Conservation (phyloP, 768 basidiomycete species). For the Phylloporus sp. region DNA sequence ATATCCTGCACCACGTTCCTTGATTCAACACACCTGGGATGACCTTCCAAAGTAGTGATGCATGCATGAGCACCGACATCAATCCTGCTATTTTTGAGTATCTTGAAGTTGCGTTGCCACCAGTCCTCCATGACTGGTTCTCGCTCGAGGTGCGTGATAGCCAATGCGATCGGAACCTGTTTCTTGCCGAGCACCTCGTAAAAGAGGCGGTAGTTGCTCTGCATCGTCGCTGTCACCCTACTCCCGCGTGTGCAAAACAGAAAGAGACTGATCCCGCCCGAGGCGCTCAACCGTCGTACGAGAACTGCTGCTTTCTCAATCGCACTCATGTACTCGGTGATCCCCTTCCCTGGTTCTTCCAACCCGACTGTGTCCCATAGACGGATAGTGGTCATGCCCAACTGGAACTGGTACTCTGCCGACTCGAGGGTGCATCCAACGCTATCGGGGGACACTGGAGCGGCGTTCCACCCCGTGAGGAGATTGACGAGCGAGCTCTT, state of each 20-base stretch:
- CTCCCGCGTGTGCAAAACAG: slow-evolving; percentile 33
- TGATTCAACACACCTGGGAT: slow-evolving; percentile 19
- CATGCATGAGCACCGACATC: slow-evolving; percentile 25
- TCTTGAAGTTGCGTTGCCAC: slow-evolving; percentile 27
- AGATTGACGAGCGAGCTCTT: slow-evolving; percentile 38
- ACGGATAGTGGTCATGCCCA: slow-evolving; percentile 18
- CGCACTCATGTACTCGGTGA: slow-evolving; percentile 22
- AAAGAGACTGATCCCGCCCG: slow-evolving; percentile 29
- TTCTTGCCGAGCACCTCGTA: slow-evolving; percentile 37
- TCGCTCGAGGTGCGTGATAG: slow-evolving; percentile 37
- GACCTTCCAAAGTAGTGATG: slow-evolving; percentile 23
- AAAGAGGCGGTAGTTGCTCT: slow-evolving; percentile 35
- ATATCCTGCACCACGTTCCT: slow-evolving; percentile 18
- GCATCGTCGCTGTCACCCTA: slow-evolving; percentile 25
- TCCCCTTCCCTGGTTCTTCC: slow-evolving; percentile 19
- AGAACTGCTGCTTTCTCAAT: slow-evolving; percentile 29
- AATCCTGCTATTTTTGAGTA: slow-evolving; percentile 19
- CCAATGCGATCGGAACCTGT: slow-evolving; percentile 37
- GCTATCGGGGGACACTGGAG: slow-evolving; percentile 24
- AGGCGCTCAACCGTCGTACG: slow-evolving; percentile 24
- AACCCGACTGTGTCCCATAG: slow-evolving; percentile 35
- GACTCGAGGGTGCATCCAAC: slow-evolving; percentile 31
- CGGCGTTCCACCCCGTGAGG: slow-evolving; percentile 31
- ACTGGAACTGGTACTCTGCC: slow-evolving; percentile 24
- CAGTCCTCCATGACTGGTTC: slow-evolving; percentile 30